phyloP scores from a whole-genome alignment of 1,284 basidiomycete species.

The Mrakiaceae sp. region DNA sequence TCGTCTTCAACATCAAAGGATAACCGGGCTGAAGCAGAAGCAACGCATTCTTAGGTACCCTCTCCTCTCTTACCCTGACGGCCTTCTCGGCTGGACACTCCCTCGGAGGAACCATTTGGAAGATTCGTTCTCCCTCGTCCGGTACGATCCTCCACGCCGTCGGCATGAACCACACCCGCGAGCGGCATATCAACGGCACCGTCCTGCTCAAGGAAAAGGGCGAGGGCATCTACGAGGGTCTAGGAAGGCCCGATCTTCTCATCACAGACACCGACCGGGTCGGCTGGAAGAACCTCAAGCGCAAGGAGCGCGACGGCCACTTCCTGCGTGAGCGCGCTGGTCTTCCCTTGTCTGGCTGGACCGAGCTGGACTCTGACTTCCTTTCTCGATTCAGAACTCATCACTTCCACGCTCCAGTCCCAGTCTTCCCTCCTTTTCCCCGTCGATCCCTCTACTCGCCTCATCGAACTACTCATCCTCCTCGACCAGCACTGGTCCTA shows the following conservation, averaged over 20 bases:
- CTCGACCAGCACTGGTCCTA: constrained; percentile 98
- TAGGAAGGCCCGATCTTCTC: constrained; percentile 78
- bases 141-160: constrained; percentile 94
- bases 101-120: constrained; percentile 96
- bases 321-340: constrained; percentile 54
- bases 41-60: constrained; percentile 23
- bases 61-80: constrained; percentile 65
- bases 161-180: constrained; percentile 91
- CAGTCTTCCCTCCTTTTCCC: constrained; percentile 82
- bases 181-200: constrained; percentile 91
- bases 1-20: background rate
- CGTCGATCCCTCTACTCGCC: constrained; percentile 83
- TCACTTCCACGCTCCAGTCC: constrained; percentile 68
- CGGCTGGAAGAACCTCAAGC: constrained; percentile 66
- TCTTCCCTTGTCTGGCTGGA: background rate
- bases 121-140: constrained; percentile 89
- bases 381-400: constrained; percentile 48
- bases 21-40: background rate
- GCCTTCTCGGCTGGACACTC: constrained; percentile 94
- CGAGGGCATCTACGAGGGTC: constrained; percentile 66
- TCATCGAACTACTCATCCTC: constrained; percentile 86
- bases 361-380: background rate
- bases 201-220: constrained; percentile 58
- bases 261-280: constrained; percentile 87
- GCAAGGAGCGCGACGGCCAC: constrained; percentile 82